These are phyloP conservation scores for Russula griseocarnosa DNA, from an alignment of 768 basidiomycete genomes.

Conservation along the genomic window DNA sequence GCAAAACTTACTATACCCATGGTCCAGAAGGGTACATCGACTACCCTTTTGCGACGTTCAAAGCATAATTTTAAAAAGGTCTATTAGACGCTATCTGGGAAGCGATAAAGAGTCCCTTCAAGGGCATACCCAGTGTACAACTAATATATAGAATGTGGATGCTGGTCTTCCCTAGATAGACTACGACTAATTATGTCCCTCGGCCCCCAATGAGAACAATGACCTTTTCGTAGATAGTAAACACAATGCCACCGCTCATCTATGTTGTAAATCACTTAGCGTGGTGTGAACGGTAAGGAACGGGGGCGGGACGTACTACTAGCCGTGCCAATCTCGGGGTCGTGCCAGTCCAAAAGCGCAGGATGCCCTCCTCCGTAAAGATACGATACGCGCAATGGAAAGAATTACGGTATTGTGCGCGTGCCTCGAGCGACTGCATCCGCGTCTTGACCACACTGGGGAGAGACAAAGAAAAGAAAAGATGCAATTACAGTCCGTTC, in stretches of 20 bases:
- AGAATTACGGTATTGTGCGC: slow-evolving; percentile 82
- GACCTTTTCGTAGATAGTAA: slow-evolving; percentile 85
- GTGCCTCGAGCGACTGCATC: slow-evolving; percentile 90
- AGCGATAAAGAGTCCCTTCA: background rate
- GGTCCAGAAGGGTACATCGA: slow-evolving; percentile 25
- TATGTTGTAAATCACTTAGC: slow-evolving; percentile 33
- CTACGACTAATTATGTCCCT: slow-evolving; percentile 25
- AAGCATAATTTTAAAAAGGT: background rate
- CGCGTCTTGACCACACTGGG: slow-evolving; percentile 93
- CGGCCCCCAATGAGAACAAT: slow-evolving; percentile 48
- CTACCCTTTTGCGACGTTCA: slow-evolving; percentile 23
- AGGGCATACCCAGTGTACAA: background rate
- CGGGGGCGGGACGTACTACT: slow-evolving; percentile 51
- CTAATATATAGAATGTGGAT: background rate
- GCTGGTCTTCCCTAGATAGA: background rate
- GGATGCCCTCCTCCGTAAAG: slow-evolving; percentile 86
- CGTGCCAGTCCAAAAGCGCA: slow-evolving; percentile 96
- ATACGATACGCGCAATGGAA: slow-evolving; percentile 96
- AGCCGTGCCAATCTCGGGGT: slow-evolving; percentile 84
- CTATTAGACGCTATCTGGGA: background rate
- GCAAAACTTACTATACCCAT: background rate
- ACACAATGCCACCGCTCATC: slow-evolving; percentile 91
- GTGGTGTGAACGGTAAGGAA: background rate
- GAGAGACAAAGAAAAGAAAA: background rate
- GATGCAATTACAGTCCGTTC: background rate